Conservation (phyloP, 352 stramenopile genomes). For the Globisporangium radiosum region DNA sequence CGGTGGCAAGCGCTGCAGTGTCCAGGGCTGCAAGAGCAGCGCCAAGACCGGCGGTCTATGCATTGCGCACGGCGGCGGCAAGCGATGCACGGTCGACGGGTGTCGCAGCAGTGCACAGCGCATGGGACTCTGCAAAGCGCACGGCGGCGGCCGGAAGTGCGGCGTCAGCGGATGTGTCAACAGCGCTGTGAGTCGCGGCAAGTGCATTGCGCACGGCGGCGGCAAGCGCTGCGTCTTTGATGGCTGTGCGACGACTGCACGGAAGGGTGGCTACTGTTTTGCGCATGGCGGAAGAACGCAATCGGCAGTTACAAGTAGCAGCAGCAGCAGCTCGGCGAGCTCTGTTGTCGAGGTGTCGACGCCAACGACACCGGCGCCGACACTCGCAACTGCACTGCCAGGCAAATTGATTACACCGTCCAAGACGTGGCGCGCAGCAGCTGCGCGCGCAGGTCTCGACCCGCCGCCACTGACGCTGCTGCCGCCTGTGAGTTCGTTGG, state of each 20-base stretch:
- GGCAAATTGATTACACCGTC: constrained; percentile 7
- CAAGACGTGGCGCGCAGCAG: constrained; percentile 11
- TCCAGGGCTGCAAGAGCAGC: constrained; percentile 68
- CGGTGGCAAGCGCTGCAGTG: constrained; percentile 65
- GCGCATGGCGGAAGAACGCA: constrained; percentile 51
- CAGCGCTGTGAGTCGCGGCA: constrained; percentile 75
- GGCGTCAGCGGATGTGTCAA: constrained; percentile 53
- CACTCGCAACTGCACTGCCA: not conserved
- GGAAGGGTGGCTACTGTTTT: constrained; percentile 80
- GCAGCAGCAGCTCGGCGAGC: not conserved
- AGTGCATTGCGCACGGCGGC: constrained; percentile 79
- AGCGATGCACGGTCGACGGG: constrained; percentile 64
- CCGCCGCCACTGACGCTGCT: constrained; percentile 7
- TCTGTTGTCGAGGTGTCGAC: not conserved
- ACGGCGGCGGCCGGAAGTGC: constrained; percentile 79
- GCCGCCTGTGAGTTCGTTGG: constrained; percentile 10
- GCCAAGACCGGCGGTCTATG: constrained; percentile 81
- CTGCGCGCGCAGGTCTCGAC: constrained; percentile 1
- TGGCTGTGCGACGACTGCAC: constrained; percentile 69
- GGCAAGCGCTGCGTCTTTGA: constrained; percentile 74
- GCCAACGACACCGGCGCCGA: not conserved
- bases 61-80: constrained; percentile 78
- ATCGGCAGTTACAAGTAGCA: not conserved
- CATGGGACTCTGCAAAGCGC: constrained; percentile 79
- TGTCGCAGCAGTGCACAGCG: constrained; percentile 77